Percentiles rank a stretch among this genome's conserved stretches.
phyloP scores from a whole-genome alignment of 1,284 basidiomycete genomes.

The Ustilago sp. region DNA sequence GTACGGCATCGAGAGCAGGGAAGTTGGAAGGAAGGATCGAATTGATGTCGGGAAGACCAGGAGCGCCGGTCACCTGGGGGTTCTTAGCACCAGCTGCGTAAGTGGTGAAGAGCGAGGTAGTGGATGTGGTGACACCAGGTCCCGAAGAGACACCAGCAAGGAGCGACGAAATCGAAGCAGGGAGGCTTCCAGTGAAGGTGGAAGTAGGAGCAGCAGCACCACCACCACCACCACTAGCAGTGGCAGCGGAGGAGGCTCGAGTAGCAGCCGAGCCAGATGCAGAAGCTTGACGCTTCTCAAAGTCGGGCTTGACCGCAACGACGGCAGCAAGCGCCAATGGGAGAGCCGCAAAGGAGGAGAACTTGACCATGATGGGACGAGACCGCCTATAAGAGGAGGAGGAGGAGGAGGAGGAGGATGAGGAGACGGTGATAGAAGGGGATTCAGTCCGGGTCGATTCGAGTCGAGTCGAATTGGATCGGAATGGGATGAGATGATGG shows the following conservation, averaged over 20 bases:
- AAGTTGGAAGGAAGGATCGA: constrained; percentile 72
- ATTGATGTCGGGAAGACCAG: constrained; percentile 51
- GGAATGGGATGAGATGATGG: background rate
- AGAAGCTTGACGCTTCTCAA: constrained; percentile 40
- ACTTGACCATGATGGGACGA: constrained; percentile 46
- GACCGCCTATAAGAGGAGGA: constrained; percentile 9
- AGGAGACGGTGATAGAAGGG: constrained; percentile 5
- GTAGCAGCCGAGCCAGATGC: constrained; percentile 19
- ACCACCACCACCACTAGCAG: constrained; percentile 30
- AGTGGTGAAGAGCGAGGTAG: constrained; percentile 53
- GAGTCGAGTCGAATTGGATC: background rate
- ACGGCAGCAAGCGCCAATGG: constrained; percentile 41
- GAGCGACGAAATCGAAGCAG: constrained; percentile 50
- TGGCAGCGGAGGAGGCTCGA: constrained; percentile 20
- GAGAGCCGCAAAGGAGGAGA: constrained; percentile 33
- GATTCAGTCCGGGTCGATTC: background rate
- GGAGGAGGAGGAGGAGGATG: no score
- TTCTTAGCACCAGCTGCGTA: constrained; percentile 55
- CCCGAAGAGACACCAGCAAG: constrained; percentile 57
- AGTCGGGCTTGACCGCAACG: constrained; percentile 28
- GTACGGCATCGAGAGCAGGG: constrained; percentile 78
- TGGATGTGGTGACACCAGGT: constrained; percentile 42
- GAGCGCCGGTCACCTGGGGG: constrained; percentile 59
- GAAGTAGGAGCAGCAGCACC: constrained; percentile 43
- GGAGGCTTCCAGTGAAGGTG: constrained; percentile 55